Evolutionary conservation across 768 basidiomycete genomes (phyloP), one percentile per base, ranked within the genome.

Genomic region (Lactarius hengduanensis): DNA sequence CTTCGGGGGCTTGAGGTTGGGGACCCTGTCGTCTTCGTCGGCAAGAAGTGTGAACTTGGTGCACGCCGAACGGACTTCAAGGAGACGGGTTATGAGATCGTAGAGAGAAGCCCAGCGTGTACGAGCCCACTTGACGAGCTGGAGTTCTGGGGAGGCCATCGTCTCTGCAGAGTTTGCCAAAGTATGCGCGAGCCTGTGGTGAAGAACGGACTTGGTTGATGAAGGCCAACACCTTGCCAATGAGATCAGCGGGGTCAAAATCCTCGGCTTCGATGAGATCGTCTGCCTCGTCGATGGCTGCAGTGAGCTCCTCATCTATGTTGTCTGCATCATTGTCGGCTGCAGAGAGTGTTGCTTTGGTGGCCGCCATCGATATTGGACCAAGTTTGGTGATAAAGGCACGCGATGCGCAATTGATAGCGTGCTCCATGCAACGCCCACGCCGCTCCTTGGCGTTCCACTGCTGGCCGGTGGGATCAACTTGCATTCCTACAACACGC

Each of bases 141-240:
- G 32, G 4, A 57, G 56, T 18, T 4, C 4, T 9, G 30, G 56
- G n/a, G 16, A 57, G 32, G 20, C 28, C 20, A 13, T 57, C 56
- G 20, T 34, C 18, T 34, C 32, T 57, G 56, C 56, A 57, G 18
- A 34, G 4, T 13, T 36, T 34, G 4, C 4, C 3, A n/a, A 57
- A 57, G 20, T 57, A 57, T 18, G 32, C 1, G 1, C 9, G 15
- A 11, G 56, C 56, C n/a, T 57, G 56, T 13, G 56, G 56, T 34
- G 56, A 57, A 36, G 56, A 34, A 57, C 18, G 32, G 10, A 57
- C 56, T 34, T 57, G 56, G 28, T 57, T 57, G 16, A 57, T 16
- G 32, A 57, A 34, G 15, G 56, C 56, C 5, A 57, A 22, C 15
- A 34, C 36, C n/a, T 57, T 57, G 32, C 56, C 56, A 34, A 57